phyloP scores from a whole-genome alignment of 306 rosid genomes.

The barrel medic (Medicago truncatula) region DNA sequence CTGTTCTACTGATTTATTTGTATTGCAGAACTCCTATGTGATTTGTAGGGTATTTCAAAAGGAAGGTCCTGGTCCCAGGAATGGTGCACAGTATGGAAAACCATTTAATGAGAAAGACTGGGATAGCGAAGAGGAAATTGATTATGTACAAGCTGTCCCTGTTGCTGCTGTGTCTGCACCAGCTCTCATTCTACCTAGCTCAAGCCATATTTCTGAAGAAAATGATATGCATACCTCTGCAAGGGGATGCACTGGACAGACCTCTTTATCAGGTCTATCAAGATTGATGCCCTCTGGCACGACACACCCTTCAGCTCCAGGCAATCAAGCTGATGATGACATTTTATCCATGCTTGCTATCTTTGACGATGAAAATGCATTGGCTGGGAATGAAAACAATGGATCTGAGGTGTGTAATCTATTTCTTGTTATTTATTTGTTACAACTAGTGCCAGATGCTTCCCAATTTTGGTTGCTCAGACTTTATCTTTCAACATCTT shows the following conservation, averaged over 20 bases:
- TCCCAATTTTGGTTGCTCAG: not conserved
- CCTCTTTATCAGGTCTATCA: constrained; percentile 51
- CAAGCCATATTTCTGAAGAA: constrained; percentile 34
- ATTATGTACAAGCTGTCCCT: constrained; percentile 37
- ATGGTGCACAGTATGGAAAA: constrained; percentile 84
- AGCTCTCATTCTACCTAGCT: constrained; percentile 24
- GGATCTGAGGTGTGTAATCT: constrained; percentile 51
- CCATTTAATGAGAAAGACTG: constrained; percentile 78
- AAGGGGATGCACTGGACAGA: constrained; percentile 33
- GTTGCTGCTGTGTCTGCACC: constrained; percentile 30
- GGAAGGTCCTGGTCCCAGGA: constrained; percentile 86
- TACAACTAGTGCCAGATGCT: not conserved
- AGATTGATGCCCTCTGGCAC: constrained; percentile 37
- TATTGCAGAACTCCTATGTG: constrained; percentile 71
- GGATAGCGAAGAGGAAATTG: constrained; percentile 59
- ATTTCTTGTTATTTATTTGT: constrained; percentile 1
- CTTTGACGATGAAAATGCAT: constrained; percentile 37
- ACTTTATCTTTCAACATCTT: constrained; percentile 2
- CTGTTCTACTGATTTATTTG: constrained; percentile 40
- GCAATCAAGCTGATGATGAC: constrained; percentile 43
- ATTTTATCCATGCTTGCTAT: constrained; percentile 22
- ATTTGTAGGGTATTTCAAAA: constrained; percentile 74
- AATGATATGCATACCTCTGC: constrained; percentile 38
- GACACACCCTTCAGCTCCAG: constrained; percentile 36
- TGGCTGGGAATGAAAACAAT: constrained; percentile 21